phyloP scores from a whole-genome alignment of 164 flowering plant genomes.

The Umbilicus rupestris region DNA sequence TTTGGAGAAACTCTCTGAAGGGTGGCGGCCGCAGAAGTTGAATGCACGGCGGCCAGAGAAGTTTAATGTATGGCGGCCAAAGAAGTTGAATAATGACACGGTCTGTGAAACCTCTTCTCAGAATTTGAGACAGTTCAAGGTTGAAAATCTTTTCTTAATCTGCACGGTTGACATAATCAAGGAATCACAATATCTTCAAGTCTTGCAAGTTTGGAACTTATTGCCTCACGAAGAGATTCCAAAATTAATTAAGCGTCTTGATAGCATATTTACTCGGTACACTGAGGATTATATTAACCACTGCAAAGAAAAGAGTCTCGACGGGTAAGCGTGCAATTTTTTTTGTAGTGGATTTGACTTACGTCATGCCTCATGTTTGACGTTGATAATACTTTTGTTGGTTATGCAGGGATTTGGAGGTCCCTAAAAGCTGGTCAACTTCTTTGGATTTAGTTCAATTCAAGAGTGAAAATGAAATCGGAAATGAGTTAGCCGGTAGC shows the following conservation, averaged over 20 bases:
- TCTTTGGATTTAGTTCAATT: background rate
- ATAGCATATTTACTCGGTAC: background rate
- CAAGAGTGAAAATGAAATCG: background rate
- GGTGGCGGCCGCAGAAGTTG: no score
- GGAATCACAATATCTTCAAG: conserved; percentile 20
- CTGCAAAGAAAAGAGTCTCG: conserved; percentile 4
- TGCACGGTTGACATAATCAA: conserved; percentile 33
- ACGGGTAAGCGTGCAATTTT: background rate
- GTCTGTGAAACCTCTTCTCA: conserved; percentile 16
- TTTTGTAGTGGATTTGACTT: background rate
- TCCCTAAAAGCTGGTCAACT: conserved; percentile 8
- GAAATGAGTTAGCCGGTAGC: background rate
- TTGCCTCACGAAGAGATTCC: conserved; percentile 11
- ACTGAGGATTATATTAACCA: background rate
- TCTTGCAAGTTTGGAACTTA: conserved; percentile 29
- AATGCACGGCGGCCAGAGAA: no score
- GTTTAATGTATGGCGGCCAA: no score
- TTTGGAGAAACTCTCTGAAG: conserved; percentile 28
- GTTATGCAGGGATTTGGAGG: conserved; percentile 10
- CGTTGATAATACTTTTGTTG: background rate
- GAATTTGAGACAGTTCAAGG: conserved; percentile 20
- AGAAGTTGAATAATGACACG: background rate
- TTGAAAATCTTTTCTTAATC: conserved; percentile 19
- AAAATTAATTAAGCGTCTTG: conserved; percentile 1
- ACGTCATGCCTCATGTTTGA: background rate